These are phyloP conservation scores for Nemania sp. DNA, from an alignment of 2,329 filamentous ascomycete species.

Conservation along the genomic window DNA sequence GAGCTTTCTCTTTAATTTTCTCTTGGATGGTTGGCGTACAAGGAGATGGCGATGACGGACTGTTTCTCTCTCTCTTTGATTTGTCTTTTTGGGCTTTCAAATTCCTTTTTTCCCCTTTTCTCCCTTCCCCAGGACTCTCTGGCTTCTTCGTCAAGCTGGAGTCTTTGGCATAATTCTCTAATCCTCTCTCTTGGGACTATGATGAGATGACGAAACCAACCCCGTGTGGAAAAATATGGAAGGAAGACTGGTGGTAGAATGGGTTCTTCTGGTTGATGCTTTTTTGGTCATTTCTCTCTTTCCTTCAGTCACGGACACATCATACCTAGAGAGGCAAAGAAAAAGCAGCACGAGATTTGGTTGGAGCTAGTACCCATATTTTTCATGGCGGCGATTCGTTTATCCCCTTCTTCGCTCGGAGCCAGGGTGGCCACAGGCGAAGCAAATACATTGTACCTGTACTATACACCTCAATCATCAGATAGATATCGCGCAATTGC, in stretches of 20 bases:
- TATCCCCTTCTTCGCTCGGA: neutral
- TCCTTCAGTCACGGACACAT: slow-evolving; percentile 1
- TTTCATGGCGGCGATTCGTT: slow-evolving; percentile 21
- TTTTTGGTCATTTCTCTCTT: neutral
- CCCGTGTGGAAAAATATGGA: slow-evolving; percentile 9
- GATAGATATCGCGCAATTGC: slow-evolving; percentile 26
- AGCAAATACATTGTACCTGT: slow-evolving; percentile 27
- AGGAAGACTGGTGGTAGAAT: neutral
- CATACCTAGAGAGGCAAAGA: slow-evolving; percentile 18
- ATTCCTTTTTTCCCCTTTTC: neutral
- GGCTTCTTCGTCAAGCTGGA: neutral
- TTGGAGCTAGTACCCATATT: slow-evolving; percentile 15
- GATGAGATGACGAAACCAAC: slow-evolving; percentile 19
- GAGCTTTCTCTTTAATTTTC: slow-evolving; percentile 5
- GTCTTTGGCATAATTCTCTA: slow-evolving; percentile 17
- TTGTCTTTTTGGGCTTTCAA: no score
- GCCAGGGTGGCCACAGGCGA: slow-evolving; percentile 8
- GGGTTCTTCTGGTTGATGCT: neutral
- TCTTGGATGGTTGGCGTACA: neutral
- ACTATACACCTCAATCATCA: slow-evolving; percentile 24
- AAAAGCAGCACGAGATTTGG: slow-evolving; percentile 12
- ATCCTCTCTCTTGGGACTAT: slow-evolving; percentile 7
- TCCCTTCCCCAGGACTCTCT: neutral
- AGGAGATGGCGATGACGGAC: neutral
- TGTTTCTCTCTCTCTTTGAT: no score